phyloP scores from a whole-genome alignment of 768 basidiomycete genomes.

The Xanthoconium purpureum region DNA sequence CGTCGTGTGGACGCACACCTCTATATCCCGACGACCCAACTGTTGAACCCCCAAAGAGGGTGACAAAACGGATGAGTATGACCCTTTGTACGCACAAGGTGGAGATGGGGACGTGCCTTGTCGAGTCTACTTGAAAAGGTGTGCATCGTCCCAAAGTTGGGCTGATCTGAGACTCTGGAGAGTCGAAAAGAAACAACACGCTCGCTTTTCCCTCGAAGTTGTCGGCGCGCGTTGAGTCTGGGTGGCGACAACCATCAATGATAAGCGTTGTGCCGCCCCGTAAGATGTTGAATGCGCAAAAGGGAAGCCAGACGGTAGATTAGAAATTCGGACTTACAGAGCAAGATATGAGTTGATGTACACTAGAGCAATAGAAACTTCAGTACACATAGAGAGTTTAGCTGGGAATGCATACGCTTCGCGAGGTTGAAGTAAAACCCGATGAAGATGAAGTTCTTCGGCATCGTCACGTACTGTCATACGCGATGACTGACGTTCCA shows the following conservation, averaged over 20 bases:
- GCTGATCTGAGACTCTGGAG: constrained; percentile 31
- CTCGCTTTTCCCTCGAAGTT: constrained; percentile 32
- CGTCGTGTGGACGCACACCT: constrained; percentile 13
- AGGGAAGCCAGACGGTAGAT: background rate
- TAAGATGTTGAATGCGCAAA: background rate
- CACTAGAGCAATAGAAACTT: constrained; percentile 30
- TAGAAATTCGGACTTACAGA: constrained; percentile 24
- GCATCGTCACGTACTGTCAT: constrained; percentile 44
- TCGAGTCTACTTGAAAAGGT: background rate
- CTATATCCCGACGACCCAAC: background rate
- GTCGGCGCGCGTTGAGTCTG: constrained; percentile 46
- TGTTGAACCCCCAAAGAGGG: background rate
- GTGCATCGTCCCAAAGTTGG: background rate
- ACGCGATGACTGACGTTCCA: background rate
- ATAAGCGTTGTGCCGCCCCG: background rate
- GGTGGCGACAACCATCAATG: background rate
- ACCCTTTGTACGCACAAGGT: background rate
- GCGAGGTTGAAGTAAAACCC: constrained; percentile 50
- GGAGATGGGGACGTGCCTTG: constrained; percentile 3
- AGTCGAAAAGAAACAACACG: constrained; percentile 41
- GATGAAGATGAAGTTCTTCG: constrained; percentile 50
- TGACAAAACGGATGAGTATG: background rate
- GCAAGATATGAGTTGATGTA: constrained; percentile 57
- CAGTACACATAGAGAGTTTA: background rate
- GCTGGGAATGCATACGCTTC: constrained; percentile 41